A percentile compares a stretch with the other conserved stretches of the same genome.
Conservation (phyloP, 108 stramenopile species). For the Discostella stelligeroides region DNA sequence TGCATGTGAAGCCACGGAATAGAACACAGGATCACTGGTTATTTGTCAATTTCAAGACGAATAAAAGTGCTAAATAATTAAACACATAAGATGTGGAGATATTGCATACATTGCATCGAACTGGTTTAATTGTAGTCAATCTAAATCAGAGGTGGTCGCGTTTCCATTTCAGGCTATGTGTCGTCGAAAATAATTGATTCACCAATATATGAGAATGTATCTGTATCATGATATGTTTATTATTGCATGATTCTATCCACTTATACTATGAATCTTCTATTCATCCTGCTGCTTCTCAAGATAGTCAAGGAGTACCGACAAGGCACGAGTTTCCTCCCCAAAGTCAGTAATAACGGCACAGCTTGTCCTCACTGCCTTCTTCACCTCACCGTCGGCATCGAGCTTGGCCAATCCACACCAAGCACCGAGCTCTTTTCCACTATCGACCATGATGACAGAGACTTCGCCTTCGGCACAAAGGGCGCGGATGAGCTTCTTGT, state of each 20-base stretch:
- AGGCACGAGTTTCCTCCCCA: slow-evolving; percentile 96
- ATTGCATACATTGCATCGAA: too few species aligned
- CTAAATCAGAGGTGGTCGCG: too few species aligned
- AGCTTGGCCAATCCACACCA: slow-evolving; percentile 99
- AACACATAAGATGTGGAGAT: too few species aligned
- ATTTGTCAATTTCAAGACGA: too few species aligned
- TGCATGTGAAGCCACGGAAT: too few species aligned
- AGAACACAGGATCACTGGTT: too few species aligned
- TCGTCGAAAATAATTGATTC: neutral
- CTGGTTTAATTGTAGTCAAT: too few species aligned
- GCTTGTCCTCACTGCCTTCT: slow-evolving; percentile 96
- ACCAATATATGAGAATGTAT: neutral
- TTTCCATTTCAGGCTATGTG: neutral
- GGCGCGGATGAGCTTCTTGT: slow-evolving; percentile 98
- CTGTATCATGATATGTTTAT: neutral
- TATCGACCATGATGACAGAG: slow-evolving; percentile 96
- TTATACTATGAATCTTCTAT: neutral
- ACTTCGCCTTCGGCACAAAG: slow-evolving; percentile 98
- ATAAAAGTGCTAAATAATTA: too few species aligned
- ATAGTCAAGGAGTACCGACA: slow-evolving; percentile 94
- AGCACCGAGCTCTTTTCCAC: slow-evolving; percentile 95
- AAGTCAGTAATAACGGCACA: slow-evolving; percentile 99
- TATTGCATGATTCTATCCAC: neutral
- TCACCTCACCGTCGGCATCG: slow-evolving; percentile 93
- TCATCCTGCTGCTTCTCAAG: slow-evolving; percentile 94